These are phyloP conservation scores for Colletotrichum agaves DNA, from an alignment of 2,329 filamentous ascomycete genomes.

Conservation along the genomic window DNA sequence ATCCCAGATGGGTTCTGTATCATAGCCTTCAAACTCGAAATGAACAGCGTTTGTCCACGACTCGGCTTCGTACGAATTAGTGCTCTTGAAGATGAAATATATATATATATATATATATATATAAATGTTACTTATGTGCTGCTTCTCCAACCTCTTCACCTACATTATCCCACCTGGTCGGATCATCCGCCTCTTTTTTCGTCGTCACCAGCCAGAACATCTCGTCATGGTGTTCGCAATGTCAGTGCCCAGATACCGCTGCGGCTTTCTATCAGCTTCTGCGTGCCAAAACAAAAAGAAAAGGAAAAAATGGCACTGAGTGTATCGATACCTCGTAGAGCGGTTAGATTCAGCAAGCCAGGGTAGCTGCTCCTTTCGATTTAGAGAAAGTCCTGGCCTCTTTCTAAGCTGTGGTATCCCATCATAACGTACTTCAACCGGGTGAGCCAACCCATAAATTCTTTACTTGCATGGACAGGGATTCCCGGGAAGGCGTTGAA, in stretches of 20 bases:
- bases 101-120: conserved; percentile 6
- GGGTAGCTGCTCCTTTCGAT: conserved; percentile 54
- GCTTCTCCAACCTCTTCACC: conserved; percentile 35
- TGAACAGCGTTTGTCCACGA: conserved; percentile 43
- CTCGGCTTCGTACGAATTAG: conserved; percentile 37
- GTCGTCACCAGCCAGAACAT: conserved; percentile 48
- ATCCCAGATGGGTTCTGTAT: conserved; percentile 66
- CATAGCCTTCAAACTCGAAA: conserved; percentile 38
- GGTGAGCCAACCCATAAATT: conserved; percentile 41
- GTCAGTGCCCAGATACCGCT: conserved; percentile 61
- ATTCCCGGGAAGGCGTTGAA: conserved; percentile 64
- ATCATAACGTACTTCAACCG: too few species aligned
- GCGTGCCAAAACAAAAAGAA: neutral
- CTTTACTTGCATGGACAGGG: conserved; percentile 62
- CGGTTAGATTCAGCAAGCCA: conserved; percentile 39
- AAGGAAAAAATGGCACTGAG: too few species aligned
- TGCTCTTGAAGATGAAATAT: conserved; percentile 35
- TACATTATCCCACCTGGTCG: conserved; percentile 21
- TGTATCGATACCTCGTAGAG: conserved; percentile 6
- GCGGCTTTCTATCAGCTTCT: conserved; percentile 38
- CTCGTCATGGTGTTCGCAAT: conserved; percentile 52
- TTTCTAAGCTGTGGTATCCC: neutral
- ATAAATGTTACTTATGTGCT: neutral
- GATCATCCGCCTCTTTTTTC: conserved; percentile 8
- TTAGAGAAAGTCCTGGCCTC: conserved; percentile 51